Base-by-base conservation (phyloP, 1,139 yeast genomes). In the Suhomyces bolitotheri region DNA sequence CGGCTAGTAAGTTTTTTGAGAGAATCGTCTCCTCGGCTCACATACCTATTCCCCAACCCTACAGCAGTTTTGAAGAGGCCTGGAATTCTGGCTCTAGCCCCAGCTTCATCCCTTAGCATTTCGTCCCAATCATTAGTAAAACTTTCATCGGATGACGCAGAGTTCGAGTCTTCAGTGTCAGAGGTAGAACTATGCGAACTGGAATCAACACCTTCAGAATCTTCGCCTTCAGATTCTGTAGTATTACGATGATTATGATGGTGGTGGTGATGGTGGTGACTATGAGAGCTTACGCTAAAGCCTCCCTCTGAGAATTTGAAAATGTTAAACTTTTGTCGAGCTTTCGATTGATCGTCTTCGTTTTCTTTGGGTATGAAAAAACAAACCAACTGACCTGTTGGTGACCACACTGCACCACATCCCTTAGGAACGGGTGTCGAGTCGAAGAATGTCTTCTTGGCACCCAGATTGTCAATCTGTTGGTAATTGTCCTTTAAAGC, bases 391-490 rank as follows among this genome's bases (percentile, higher is more conserved):
- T 78, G 78, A 0, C 97, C 97, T 2, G 78, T 74, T 11, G 78
- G 74, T 0, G 94, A 73, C 96, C 97, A 89, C 0, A 78, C 68
- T 0, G 95, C 96, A 7, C 97, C 96, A 64, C 96, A 89, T 3
- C 92, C 95, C 53, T 86, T 88, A 0, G 97, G 96, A 3, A 89
- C 72, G 0, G 97, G 97, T 0, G 96, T 87, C 24, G 89, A 81
- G 51, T 88, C 96, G 50, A 80, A 76, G 11, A 61, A 50, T 6
- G 57, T 39, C 16, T 32, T 25, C 15, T 41, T 39, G 7, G 44
- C 39, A n/a, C 31, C 34, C 14, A 25, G 22, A 17, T 38, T 41
- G 12, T 39, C 38, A 3, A 31, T 13, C 13, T 28, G 26, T 8
- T 21, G 27, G 11, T 29, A 29, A 11, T 19, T 25, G n/a, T 16